A percentile compares a stretch with the other conserved stretches of the same genome.
phyloP scores from a whole-genome alignment of 176 grass and related monocot genomes.

The Bolboschoenus planiculmis region DNA sequence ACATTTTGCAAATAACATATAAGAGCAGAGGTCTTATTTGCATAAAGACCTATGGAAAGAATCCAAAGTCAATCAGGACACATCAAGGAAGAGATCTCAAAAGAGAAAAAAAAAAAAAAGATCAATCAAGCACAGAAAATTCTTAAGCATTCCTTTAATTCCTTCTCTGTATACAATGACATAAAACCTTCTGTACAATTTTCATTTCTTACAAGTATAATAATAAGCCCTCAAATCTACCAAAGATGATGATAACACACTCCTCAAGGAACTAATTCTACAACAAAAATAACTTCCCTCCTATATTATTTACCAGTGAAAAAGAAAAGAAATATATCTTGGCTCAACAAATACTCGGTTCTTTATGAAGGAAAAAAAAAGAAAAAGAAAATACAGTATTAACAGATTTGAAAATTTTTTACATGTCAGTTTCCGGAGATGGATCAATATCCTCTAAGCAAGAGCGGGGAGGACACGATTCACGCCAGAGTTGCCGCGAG shows the following conservation, averaged over 20 bases:
- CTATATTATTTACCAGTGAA: conserved; percentile 20
- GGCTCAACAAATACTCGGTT: conserved; percentile 1
- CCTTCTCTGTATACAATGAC: conserved; percentile 2
- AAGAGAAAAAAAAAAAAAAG: neutral
- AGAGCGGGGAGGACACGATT: conserved; percentile 50
- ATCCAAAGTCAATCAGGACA: neutral
- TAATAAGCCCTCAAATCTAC: conserved; percentile 5
- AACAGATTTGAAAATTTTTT: conserved; percentile 17
- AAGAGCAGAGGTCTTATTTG: neutral
- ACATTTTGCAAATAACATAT: neutral
- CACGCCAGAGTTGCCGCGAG: neutral
- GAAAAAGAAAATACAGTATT: conserved; percentile 5
- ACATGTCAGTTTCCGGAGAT: conserved; percentile 10
- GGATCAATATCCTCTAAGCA: conserved; percentile 23
- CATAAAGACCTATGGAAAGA: neutral
- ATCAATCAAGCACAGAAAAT: neutral
- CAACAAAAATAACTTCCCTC: conserved; percentile 5
- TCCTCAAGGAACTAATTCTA: conserved; percentile 5
- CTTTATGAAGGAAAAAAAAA: neutral
- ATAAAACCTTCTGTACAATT: conserved; percentile 14
- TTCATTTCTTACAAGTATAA: conserved; percentile 2
- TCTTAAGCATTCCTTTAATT: neutral
- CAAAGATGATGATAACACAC: neutral
- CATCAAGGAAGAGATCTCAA: neutral
- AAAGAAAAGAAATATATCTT: neutral